Conservation (phyloP, 768 basidiomycete species). For the Porphyrellus cyaneotinctus region DNA sequence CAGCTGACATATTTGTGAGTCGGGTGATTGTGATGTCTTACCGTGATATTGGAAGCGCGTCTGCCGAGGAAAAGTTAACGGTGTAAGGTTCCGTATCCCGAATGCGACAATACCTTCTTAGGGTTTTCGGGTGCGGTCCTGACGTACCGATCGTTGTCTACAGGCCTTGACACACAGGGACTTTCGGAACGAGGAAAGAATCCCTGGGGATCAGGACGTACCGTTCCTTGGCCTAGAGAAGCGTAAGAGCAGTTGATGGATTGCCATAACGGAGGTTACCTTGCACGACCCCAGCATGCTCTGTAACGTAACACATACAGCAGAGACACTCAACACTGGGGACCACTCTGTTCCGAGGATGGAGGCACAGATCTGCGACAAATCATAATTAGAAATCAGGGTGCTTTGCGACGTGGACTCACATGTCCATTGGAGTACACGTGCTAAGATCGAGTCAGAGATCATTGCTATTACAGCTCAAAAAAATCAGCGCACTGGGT, state of each 20-base stretch:
- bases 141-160: conserved; percentile 83
- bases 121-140: conserved; percentile 75
- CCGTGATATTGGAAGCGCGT: conserved; percentile 82
- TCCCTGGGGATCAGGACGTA: conserved; percentile 29
- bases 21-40: conserved; percentile 30
- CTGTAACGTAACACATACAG: conserved; percentile 82
- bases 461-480: background rate
- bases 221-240: conserved; percentile 58
- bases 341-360: conserved; percentile 90
- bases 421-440: conserved; percentile 89
- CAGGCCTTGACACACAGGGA: conserved; percentile 47
- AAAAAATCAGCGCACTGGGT: conserved; percentile 55
- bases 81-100: background rate
- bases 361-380: conserved; percentile 74
- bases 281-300: conserved; percentile 93
- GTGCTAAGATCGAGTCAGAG: conserved; percentile 45
- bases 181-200: conserved; percentile 4
- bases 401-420: conserved; percentile 18
- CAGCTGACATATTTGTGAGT: conserved; percentile 5
- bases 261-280: conserved; percentile 37
- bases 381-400: conserved; percentile 15
- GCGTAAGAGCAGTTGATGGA: background rate
- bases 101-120: conserved; percentile 62
- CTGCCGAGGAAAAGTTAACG: conserved; percentile 35
- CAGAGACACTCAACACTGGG: conserved; percentile 77